Conservation (phyloP, 2,329 filamentous ascomycete genomes). For the Neopestalotiopsis rosae region DNA sequence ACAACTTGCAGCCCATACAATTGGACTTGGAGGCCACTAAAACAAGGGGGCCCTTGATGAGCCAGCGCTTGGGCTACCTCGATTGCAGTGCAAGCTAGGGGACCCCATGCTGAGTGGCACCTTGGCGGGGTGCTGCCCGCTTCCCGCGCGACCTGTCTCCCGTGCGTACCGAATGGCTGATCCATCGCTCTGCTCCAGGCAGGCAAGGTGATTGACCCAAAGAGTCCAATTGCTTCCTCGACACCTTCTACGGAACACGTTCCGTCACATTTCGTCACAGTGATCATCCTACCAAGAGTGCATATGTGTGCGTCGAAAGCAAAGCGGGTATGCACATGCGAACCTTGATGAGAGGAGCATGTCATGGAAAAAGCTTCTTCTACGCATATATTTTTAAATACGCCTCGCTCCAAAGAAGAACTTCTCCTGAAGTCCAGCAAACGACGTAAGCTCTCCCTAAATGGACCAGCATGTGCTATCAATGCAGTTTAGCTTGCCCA, state of each 20-base stretch:
- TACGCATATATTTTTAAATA: neutral
- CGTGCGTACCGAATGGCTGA: neutral
- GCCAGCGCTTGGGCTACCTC: neutral
- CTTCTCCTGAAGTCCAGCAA: neutral
- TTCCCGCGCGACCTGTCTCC: neutral
- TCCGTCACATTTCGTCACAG: neutral
- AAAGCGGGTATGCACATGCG: neutral
- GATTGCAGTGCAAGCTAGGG: neutral
- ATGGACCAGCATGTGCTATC: neutral
- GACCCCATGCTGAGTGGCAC: neutral
- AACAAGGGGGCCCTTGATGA: neutral
- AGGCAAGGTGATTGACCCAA: neutral
- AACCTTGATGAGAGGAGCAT: neutral
- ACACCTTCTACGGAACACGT: neutral
- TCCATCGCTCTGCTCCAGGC: neutral
- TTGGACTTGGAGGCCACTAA: neutral
- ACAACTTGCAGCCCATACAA: neutral
- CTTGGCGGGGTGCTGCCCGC: slow-evolving; percentile 1
- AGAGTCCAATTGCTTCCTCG: neutral
- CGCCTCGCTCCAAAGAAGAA: neutral
- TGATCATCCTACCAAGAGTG: neutral
- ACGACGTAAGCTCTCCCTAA: slow-evolving; percentile 1
- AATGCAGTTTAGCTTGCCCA: neutral
- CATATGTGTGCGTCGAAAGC: neutral
- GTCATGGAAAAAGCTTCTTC: neutral